A percentile compares a stretch with the other conserved stretches of the same genome.
Conservation (phyloP, 192 early-diverging fungal genomes). For the Paraglomus occultum region DNA sequence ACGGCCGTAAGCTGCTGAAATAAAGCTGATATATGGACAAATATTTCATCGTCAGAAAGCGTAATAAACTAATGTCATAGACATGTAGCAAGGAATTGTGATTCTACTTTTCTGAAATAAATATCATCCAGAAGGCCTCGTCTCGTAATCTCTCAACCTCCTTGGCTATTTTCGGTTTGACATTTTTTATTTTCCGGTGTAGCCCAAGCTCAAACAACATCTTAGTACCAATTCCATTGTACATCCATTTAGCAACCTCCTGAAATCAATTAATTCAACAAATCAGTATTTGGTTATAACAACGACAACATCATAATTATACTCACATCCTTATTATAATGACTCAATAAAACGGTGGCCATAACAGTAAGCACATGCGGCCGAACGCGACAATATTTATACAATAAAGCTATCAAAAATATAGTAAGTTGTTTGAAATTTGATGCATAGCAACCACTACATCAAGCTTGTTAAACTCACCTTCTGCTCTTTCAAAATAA, state of each 20-base stretch:
- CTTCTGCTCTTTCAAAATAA: conserved; percentile 28
- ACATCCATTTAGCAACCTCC: conserved; percentile 10
- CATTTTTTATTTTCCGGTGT: conserved; percentile 1
- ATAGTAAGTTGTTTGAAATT: background rate
- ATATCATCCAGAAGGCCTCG: conserved; percentile 27
- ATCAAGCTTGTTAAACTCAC: background rate
- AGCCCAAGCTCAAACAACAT: conserved; percentile 27
- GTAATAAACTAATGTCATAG: background rate
- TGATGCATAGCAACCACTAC: background rate
- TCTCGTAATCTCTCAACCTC: conserved; percentile 21
- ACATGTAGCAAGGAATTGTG: background rate
- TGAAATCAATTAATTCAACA: background rate
- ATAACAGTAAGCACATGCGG: conserved; percentile 21
- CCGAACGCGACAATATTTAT: conserved; percentile 23
- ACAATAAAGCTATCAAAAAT: conserved; percentile 2
- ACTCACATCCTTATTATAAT: conserved; percentile 24
- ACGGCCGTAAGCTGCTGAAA: conserved; percentile 25
- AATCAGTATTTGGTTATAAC: no score
- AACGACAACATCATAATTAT: background rate
- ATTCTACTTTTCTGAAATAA: conserved; percentile 26
- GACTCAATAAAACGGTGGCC: conserved; percentile 11
- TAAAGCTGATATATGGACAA: background rate
- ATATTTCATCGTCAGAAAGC: background rate
- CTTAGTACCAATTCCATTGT: conserved; percentile 26
- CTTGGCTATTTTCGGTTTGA: conserved; percentile 3